Conservation (phyloP, 2,329 filamentous ascomycete species). For the Tolypocladium cylindrosporum region DNA sequence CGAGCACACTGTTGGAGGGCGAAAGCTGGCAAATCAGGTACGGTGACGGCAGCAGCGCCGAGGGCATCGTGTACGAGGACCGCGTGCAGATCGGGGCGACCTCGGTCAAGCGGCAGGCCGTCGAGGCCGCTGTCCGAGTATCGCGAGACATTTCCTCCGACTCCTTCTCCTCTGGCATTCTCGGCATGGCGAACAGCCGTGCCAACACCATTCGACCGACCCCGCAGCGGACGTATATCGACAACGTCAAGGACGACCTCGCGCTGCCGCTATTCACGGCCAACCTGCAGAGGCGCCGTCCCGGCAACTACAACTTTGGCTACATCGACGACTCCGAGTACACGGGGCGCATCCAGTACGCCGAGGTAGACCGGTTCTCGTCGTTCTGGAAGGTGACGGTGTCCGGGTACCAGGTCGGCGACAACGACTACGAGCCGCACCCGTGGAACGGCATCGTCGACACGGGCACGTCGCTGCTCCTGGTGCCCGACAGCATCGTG, state of each 20-base stretch:
- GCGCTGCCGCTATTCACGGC: constrained; percentile 25
- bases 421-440: constrained; percentile 5
- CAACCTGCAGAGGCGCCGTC: constrained; percentile 19
- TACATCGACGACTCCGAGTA: constrained; percentile 47
- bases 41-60: constrained; percentile 54
- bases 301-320: constrained; percentile 30
- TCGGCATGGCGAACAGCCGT: constrained; percentile 21
- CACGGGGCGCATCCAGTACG: constrained; percentile 46
- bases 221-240: constrained; percentile 22
- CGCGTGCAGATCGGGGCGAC: constrained; percentile 51
- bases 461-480: constrained; percentile 59
- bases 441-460: constrained; percentile 51
- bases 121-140: constrained; percentile 53
- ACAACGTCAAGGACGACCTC: constrained; percentile 21
- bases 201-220: constrained; percentile 23
- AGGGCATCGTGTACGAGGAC: constrained; percentile 56
- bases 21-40: constrained; percentile 51
- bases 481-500: constrained; percentile 44
- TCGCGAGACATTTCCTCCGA: constrained; percentile 31
- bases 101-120: constrained; percentile 49
- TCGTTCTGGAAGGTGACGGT: constrained; percentile 55
- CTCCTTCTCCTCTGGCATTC: constrained; percentile 23
- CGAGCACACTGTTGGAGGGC: constrained; percentile 28
- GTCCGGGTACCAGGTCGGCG: constrained; percentile 44
- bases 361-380: constrained; percentile 36